Evolutionary conservation across 352 stramenopile species (phyloP).

Genomic region (Phytophthora syringae): DNA sequence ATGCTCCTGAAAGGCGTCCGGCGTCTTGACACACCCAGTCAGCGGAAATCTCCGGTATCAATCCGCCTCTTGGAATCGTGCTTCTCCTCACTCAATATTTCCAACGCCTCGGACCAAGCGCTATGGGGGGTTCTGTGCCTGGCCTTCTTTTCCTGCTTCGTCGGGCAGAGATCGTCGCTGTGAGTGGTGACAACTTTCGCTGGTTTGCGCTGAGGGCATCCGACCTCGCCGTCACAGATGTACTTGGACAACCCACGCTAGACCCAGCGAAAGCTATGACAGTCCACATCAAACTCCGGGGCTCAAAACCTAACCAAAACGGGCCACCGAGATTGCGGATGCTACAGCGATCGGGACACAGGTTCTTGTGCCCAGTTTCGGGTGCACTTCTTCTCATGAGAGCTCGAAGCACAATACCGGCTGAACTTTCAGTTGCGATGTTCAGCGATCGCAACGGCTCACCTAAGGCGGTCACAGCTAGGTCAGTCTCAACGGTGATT

Average conservation of each 20-base stretch:
- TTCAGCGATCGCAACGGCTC: background rate
- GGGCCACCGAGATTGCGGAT: slow-evolving; percentile 4
- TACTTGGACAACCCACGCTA: background rate
- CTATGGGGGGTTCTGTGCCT: slow-evolving; percentile 11
- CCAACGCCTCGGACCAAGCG: background rate
- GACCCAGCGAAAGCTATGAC: background rate
- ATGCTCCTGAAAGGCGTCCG: background rate
- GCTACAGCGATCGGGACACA: slow-evolving; percentile 2
- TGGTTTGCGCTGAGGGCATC: slow-evolving; percentile 7
- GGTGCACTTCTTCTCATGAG: slow-evolving; percentile 9
- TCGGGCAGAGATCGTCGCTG: slow-evolving; percentile 3
- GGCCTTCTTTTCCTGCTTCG: slow-evolving; percentile 14
- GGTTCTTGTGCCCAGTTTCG: slow-evolving; percentile 1
- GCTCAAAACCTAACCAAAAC: slow-evolving; percentile 14
- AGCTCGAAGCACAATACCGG: background rate
- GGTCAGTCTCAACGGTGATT: background rate
- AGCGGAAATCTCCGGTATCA: background rate
- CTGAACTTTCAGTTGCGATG: background rate
- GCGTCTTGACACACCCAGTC: slow-evolving; percentile 1
- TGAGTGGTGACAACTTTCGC: background rate
- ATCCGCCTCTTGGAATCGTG: slow-evolving; percentile 9
- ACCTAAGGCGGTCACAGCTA: background rate
- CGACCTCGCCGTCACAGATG: slow-evolving; percentile 1
- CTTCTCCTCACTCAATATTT: background rate
- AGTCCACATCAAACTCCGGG: background rate